Conservation (phyloP, 495 filamentous ascomycete species). For the Apodospora peruviana region DNA sequence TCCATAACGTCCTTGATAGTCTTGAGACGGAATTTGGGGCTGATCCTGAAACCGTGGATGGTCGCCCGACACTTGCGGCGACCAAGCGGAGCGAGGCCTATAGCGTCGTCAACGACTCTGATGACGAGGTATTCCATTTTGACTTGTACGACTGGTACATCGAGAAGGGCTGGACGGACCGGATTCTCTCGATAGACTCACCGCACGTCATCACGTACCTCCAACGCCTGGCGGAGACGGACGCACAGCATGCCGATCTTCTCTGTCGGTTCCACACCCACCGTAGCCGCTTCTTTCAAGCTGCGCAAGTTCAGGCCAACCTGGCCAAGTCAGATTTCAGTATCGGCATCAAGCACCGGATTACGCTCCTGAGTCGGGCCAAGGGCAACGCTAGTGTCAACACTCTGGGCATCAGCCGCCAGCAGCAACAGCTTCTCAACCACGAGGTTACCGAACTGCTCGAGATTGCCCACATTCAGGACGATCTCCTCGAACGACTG, state of each 20-base stretch:
- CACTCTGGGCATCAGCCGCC: constrained; percentile 64
- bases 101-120: constrained; percentile 72
- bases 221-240: constrained; percentile 59
- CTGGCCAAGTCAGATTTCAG: constrained; percentile 76
- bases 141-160: constrained; percentile 98
- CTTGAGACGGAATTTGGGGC: constrained; percentile 64
- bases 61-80: constrained; percentile 64
- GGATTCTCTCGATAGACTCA: constrained; percentile 76
- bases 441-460: constrained; percentile 80
- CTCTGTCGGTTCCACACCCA: constrained; percentile 86
- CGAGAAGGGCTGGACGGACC: constrained; percentile 70
- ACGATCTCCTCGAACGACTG: constrained; percentile 79
- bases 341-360: constrained; percentile 68
- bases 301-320: constrained; percentile 76
- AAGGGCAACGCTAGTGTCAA: constrained; percentile 79
- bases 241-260: constrained; percentile 77
- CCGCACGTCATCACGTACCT: constrained; percentile 84
- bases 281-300: constrained; percentile 71
- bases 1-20: constrained; percentile 67
- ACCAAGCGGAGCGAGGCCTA: constrained; percentile 84
- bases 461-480: constrained; percentile 91
- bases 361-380: constrained; percentile 83
- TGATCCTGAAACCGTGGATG: constrained; percentile 69
- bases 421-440: constrained; percentile 68
- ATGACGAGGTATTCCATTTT: constrained; percentile 89